Conservation (phyloP, 805 yeast species). For the Candida tammaniensis region DNA sequence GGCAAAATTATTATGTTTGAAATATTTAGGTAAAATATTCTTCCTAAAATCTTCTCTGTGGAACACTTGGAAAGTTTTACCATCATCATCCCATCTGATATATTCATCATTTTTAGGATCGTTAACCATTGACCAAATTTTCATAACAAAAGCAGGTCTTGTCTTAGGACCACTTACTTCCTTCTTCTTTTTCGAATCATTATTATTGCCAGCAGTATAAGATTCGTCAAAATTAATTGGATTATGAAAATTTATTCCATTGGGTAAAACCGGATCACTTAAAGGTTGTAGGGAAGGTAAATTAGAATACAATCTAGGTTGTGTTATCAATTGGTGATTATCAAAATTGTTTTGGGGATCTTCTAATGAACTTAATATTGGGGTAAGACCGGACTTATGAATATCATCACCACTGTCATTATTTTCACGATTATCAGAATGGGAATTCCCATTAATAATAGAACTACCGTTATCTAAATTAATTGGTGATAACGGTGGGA, state of each 20-base stretch:
- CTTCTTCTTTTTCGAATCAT: slow-evolving; percentile 19
- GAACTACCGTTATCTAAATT: too few species aligned
- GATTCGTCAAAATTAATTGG: not conserved
- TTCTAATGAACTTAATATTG: too few species aligned
- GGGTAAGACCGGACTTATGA: slow-evolving; percentile 11
- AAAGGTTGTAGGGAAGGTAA: slow-evolving; percentile 30
- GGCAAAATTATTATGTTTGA: slow-evolving; percentile 93
- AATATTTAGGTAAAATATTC: slow-evolving; percentile 81
- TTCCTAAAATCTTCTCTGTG: slow-evolving; percentile 86
- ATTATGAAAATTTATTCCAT: slow-evolving; percentile 11
- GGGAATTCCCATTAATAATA: not conserved
- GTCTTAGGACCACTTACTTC: slow-evolving; percentile 46
- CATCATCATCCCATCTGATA: slow-evolving; percentile 85
- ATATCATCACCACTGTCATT: slow-evolving; percentile 1
- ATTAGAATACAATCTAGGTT: slow-evolving; percentile 10
- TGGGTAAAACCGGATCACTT: slow-evolving; percentile 28
- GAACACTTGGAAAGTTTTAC: slow-evolving; percentile 77
- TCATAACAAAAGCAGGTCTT: slow-evolving; percentile 88
- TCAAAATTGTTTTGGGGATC: slow-evolving; percentile 8
- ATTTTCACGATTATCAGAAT: not conserved
- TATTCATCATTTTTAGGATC: slow-evolving; percentile 66
- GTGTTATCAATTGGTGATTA: slow-evolving; percentile 11
- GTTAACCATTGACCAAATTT: slow-evolving; percentile 94
- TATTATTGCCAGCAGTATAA: slow-evolving; percentile 1
- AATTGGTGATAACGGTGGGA: slow-evolving; percentile 8